These are phyloP conservation scores for Colletotrichum ledebouriae DNA, from an alignment of 2,329 filamentous ascomycete genomes.

Conservation along the genomic window DNA sequence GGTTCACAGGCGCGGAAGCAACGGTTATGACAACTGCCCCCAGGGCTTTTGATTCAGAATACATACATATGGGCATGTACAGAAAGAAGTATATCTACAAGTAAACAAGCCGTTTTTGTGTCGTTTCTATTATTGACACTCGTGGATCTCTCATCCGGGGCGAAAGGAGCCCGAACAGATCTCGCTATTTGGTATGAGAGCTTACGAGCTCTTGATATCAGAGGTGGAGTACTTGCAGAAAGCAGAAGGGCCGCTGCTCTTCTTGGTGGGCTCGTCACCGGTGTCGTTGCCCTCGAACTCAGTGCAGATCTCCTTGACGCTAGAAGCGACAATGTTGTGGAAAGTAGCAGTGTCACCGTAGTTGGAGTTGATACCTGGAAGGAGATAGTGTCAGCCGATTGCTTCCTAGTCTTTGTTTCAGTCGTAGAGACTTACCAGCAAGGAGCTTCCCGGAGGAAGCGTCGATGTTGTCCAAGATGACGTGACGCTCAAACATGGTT, in stretches of 20 bases:
- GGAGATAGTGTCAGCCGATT: neutral
- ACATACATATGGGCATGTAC: slow-evolving; percentile 31
- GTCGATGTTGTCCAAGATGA: slow-evolving; percentile 40
- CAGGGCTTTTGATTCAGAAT: slow-evolving; percentile 28
- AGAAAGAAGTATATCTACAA: slow-evolving; percentile 35
- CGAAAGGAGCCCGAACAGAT: slow-evolving; percentile 8
- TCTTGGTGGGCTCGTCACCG: slow-evolving; percentile 38
- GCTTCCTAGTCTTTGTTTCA: accelerated
- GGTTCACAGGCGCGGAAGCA: neutral
- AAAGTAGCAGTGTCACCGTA: slow-evolving; percentile 41
- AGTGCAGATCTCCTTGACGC: slow-evolving; percentile 39
- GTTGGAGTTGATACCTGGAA: slow-evolving; percentile 42
- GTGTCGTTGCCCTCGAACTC: slow-evolving; percentile 37
- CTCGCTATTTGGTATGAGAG: neutral
- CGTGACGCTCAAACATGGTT: slow-evolving; percentile 38
- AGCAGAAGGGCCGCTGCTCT: slow-evolving; percentile 31
- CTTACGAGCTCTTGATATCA: slow-evolving; percentile 25
- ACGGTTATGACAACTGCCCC: slow-evolving; percentile 11
- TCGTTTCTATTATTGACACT: neutral
- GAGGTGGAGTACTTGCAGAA: slow-evolving; percentile 39
- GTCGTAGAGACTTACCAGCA: slow-evolving; percentile 21
- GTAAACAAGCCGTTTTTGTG: slow-evolving; percentile 32
- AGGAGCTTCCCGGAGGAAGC: slow-evolving; percentile 41
- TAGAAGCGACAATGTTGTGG: slow-evolving; percentile 20
- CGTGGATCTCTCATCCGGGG: slow-evolving; percentile 1